Percentiles rank a stretch among this genome's conserved stretches.
Conservation (phyloP, 1,284 basidiomycete genomes). For the Ustilago hordei region DNA sequence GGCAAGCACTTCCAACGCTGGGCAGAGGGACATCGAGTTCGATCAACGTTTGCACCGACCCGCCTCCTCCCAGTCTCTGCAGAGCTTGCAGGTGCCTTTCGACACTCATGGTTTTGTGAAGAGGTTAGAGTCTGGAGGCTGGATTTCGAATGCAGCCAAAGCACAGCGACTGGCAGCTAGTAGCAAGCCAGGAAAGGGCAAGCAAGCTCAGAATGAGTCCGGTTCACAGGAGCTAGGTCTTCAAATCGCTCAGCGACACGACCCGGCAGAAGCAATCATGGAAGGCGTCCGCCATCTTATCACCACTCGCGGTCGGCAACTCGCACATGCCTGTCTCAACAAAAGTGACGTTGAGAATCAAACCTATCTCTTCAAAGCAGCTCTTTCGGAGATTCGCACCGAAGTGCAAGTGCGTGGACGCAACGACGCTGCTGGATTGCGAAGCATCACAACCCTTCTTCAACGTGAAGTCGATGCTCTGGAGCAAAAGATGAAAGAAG, state of each 20-base stretch:
- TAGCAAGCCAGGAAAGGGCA: slow-evolving; percentile 21
- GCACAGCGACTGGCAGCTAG: slow-evolving; percentile 16
- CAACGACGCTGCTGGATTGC: slow-evolving; percentile 85
- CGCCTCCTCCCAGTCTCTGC: slow-evolving; percentile 36
- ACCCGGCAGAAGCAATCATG: slow-evolving; percentile 76
- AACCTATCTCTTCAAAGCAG: slow-evolving; percentile 95
- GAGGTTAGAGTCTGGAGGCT: slow-evolving; percentile 60
- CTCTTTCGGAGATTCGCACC: slow-evolving; percentile 87
- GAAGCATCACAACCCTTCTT: slow-evolving; percentile 79
- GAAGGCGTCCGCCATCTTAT: slow-evolving; percentile 84
- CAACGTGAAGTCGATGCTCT: slow-evolving; percentile 89
- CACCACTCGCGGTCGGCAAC: slow-evolving; percentile 80
- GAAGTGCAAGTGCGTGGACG: slow-evolving; percentile 85
- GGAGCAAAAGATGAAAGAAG: slow-evolving; percentile 92
- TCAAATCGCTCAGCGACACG: slow-evolving; percentile 54
- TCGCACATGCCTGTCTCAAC: slow-evolving; percentile 80
- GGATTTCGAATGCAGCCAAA: slow-evolving; percentile 35
- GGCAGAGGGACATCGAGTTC: slow-evolving; percentile 22
- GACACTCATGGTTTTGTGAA: slow-evolving; percentile 64
- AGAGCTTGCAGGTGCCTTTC: slow-evolving; percentile 59
- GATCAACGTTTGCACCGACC: slow-evolving; percentile 32
- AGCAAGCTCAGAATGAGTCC: slow-evolving; percentile 24
- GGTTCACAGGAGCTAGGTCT: slow-evolving; percentile 21
- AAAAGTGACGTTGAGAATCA: slow-evolving; percentile 79
- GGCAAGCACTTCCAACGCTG: neutral